Percentiles rank a stretch among this genome's conserved stretches.
phyloP scores from a whole-genome alignment of 2,329 filamentous ascomycete species.

The Fusarium burgessii region DNA sequence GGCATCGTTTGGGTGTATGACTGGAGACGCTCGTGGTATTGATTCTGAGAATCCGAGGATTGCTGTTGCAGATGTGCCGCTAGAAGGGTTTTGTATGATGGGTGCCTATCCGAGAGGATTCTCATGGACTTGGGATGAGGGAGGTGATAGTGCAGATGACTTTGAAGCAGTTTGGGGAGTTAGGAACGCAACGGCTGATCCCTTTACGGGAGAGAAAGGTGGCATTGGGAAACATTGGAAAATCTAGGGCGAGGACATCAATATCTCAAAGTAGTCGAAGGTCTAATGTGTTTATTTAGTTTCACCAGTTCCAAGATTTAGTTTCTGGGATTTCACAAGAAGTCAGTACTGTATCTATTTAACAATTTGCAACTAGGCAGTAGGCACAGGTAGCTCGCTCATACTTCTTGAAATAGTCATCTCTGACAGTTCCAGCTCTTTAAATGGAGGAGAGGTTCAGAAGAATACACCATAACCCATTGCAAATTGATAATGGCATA shows the following conservation, averaged over 20 bases:
- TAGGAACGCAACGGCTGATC: conserved; percentile 1
- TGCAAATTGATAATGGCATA: too few species aligned
- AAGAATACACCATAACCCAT: too few species aligned
- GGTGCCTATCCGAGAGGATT: conserved; percentile 10
- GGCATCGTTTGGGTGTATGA: conserved; percentile 9
- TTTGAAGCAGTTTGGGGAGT: conserved; percentile 8
- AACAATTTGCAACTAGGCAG: too few species aligned
- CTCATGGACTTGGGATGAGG: conserved; percentile 25
- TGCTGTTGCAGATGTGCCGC: background rate
- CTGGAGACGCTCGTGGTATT: conserved; percentile 10
- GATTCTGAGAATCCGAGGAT: background rate
- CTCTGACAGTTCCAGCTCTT: too few species aligned
- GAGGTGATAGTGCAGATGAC: conserved; percentile 4
- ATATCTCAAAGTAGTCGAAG: background rate
- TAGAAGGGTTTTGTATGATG: conserved; percentile 25
- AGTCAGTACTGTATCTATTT: too few species aligned
- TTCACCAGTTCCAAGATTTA: too few species aligned
- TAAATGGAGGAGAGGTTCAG: too few species aligned
- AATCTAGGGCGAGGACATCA: rapidly evolving
- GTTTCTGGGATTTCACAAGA: too few species aligned
- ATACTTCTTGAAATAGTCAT: too few species aligned
- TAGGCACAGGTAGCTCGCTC: too few species aligned
- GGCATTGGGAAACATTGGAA: conserved; percentile 13
- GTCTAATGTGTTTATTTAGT: too few species aligned
- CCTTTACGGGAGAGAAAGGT: background rate